These are phyloP conservation scores for Pseudogymnoascus sp. DNA, from an alignment of 2,329 filamentous ascomycete genomes.

Conservation along the genomic window DNA sequence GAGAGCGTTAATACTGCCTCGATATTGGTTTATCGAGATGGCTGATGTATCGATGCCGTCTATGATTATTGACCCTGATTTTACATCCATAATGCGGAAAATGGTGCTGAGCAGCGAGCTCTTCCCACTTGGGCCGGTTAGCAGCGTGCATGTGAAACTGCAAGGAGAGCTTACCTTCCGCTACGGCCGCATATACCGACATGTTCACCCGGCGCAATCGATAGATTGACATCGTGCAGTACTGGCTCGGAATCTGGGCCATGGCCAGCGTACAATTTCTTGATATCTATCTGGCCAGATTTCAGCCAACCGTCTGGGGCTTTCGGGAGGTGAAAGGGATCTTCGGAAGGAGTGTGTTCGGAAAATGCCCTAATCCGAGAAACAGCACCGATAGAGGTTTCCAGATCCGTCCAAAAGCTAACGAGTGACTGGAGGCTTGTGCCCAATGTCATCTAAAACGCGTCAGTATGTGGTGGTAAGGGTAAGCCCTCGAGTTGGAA, in stretches of 20 bases:
- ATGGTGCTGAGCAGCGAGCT: constrained; percentile 38
- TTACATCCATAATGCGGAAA: constrained; percentile 41
- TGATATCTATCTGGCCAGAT: constrained; percentile 11
- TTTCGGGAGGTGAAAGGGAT: constrained; percentile 12
- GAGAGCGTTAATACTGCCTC: constrained; percentile 35
- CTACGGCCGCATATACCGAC: constrained; percentile 48
- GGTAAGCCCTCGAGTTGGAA: neutral
- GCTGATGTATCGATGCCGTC: constrained; percentile 36
- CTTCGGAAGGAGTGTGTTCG: constrained; percentile 35
- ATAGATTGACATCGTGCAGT: constrained; percentile 16
- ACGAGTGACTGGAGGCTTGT: constrained; percentile 35
- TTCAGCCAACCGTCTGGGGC: constrained; percentile 9
- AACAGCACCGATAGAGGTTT: constrained; percentile 52
- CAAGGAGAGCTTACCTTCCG: constrained; percentile 26
- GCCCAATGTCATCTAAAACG: constrained; percentile 4
- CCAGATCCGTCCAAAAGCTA: constrained; percentile 48
- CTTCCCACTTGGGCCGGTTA: constrained; percentile 33
- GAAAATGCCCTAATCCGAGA: constrained; percentile 48
- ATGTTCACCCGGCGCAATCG: constrained; percentile 34
- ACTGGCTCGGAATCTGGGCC: constrained; percentile 13
- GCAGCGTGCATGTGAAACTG: neutral
- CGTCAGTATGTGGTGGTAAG: neutral
- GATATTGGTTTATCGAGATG: constrained; percentile 33
- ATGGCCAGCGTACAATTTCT: constrained; percentile 14
- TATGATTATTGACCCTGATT: constrained; percentile 33